Evolutionary conservation across 2,329 filamentous ascomycete species (phyloP).

Genomic region (Neoarthrinium moseri): DNA sequence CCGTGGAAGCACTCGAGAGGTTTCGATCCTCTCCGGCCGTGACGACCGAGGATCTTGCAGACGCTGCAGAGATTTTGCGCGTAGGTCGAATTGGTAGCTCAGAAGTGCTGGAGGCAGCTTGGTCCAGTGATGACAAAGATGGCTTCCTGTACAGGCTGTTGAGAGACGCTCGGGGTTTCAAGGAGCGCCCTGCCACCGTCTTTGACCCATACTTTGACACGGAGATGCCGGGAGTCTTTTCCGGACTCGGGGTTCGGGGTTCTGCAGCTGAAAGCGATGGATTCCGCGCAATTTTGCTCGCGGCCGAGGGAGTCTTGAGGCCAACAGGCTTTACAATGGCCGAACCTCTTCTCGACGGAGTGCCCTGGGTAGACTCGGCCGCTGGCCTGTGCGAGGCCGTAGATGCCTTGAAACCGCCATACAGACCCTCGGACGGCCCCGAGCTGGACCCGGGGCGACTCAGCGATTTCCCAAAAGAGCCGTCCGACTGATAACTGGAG

Average conservation of each 20-base stretch:
- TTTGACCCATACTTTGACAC: slow-evolving; percentile 44
- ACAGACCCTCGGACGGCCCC: slow-evolving; percentile 41
- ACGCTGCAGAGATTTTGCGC: slow-evolving; percentile 38
- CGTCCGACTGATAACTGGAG: slow-evolving; percentile 63
- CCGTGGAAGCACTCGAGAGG: slow-evolving; percentile 33
- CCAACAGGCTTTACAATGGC: slow-evolving; percentile 34
- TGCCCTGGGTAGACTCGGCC: slow-evolving; percentile 41
- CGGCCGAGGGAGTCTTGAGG: slow-evolving; percentile 21
- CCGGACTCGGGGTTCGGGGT: slow-evolving; percentile 36
- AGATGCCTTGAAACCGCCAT: slow-evolving; percentile 41
- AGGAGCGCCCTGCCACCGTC: slow-evolving; percentile 41
- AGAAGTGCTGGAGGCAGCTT: slow-evolving; percentile 15
- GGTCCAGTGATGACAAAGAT: slow-evolving; percentile 41
- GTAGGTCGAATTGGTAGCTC: slow-evolving; percentile 27
- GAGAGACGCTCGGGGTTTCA: slow-evolving; percentile 52
- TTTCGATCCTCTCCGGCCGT: slow-evolving; percentile 34
- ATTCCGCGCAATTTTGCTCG: slow-evolving; percentile 19
- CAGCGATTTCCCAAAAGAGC: slow-evolving; percentile 49
- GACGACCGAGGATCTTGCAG: slow-evolving; percentile 36
- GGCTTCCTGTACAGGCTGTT: slow-evolving; percentile 57
- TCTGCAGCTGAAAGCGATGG: slow-evolving; percentile 28
- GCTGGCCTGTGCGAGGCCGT: slow-evolving; percentile 43
- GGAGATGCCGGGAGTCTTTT: slow-evolving; percentile 28
- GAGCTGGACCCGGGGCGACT: slow-evolving; percentile 57
- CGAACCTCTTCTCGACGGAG: slow-evolving; percentile 36